Evolutionary conservation across 176 grass and related monocot genomes (phyloP), one percentile per base, ranked within the genome.

Genomic region (Alloteropsis semialata): DNA sequence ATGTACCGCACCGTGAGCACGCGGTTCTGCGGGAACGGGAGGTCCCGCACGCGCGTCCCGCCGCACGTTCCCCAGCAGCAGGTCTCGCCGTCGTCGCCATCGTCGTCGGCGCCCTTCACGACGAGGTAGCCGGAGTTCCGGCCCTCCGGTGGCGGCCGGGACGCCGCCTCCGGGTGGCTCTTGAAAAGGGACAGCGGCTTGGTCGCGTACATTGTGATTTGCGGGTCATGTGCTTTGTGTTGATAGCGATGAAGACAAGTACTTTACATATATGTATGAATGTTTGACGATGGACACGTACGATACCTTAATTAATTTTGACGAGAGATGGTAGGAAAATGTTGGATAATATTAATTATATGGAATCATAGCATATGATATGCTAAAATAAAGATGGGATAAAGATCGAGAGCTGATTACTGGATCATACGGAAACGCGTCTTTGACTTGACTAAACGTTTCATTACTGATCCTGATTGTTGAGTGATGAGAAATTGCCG

Each of bases 21-120:
- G 78, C 53, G 87, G 75, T 91, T 89, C 69, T 91, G 89, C 53
- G 84, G 86, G 82, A 91, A 91, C 4, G 92, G 89, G 17, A 94
- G 79, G 36, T 91, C 77, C 14, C n/a, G 53, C 50, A 97, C 81
- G 30, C 81, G 83, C 70, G 81, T n/a, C 2, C 81, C 54, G 53
- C 60, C 55, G 80, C 62, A 89, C 1, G 39, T 50, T 3, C 88
- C 94, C 83, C 70, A 87, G 83, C 88, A 93, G 80, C 91, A 91
- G 0, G 77, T 66, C 75, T 80, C 58, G 62, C 18, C 50, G 19
- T 25, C 70, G 3, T 14, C 56, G 11, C 55, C 58, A 16, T 80
- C 78, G 4, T 60, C 78, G 32, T 73, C 82, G 19, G 58, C n/a
- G 50, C 82, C 78, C 77, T 84, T 73, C 29, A 84, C 27, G 3